Evolutionary conservation across 2,329 filamentous ascomycete species (phyloP).

Genomic region (Fusarium nisikadoi): DNA sequence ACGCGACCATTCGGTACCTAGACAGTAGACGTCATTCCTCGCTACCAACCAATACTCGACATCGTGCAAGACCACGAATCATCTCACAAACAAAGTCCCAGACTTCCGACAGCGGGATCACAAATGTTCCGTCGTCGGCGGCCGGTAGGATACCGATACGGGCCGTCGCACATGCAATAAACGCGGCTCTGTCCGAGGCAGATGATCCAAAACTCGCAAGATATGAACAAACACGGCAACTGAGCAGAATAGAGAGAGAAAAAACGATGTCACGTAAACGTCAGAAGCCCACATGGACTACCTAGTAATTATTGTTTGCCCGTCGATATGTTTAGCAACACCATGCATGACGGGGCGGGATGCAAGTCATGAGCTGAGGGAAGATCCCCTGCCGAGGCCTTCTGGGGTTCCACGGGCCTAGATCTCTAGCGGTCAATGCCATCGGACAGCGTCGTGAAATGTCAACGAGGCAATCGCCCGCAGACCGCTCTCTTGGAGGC

Average conservation of each 20-base stretch:
- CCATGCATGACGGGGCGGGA: conserved; percentile 8
- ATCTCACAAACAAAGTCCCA: conserved; percentile 10
- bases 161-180: background rate
- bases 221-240: conserved; percentile 3
- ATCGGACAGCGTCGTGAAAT: conserved; percentile 16
- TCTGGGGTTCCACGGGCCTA: conserved; percentile 7
- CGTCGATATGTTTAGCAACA: conserved; percentile 39
- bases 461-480: conserved; percentile 21
- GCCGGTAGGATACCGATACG: conserved; percentile 13
- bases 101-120: background rate
- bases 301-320: background rate
- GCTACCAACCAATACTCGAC: conserved; percentile 12
- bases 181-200: conserved; percentile 19
- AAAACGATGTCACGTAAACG: conserved; percentile 15
- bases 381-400: conserved; percentile 34
- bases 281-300: background rate
- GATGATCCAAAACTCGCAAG: background rate
- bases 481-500: conserved; percentile 35
- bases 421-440: conserved; percentile 36
- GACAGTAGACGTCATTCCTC: background rate
- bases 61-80: background rate
- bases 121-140: conserved; percentile 14
- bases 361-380: conserved; percentile 31
- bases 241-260: background rate
- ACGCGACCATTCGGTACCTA: background rate